phyloP scores from a whole-genome alignment of 352 stramenopile genomes.

The Phytophthora hibernalis region DNA sequence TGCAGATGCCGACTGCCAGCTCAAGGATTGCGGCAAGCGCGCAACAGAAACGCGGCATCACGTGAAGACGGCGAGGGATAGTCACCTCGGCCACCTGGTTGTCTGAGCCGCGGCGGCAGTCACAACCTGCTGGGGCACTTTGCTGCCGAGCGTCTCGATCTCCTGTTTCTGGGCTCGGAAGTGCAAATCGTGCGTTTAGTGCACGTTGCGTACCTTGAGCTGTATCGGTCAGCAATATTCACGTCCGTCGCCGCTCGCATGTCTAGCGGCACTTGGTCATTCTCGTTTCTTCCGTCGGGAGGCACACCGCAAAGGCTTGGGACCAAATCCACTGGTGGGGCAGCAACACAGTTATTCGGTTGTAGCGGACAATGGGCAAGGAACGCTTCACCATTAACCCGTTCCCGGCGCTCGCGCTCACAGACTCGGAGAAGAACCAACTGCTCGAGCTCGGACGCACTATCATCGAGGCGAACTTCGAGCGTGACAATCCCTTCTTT shows the following conservation, averaged over 20 bases:
- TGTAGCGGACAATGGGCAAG: constrained; percentile 26
- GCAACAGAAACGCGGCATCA: constrained; percentile 36
- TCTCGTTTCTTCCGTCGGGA: constrained; percentile 26
- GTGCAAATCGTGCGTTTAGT: constrained; percentile 34
- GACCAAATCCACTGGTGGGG: background rate
- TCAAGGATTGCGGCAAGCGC: constrained; percentile 18
- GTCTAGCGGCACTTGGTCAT: constrained; percentile 16
- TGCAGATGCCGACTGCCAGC: background rate
- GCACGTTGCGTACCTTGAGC: constrained; percentile 27
- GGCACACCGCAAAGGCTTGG: constrained; percentile 6
- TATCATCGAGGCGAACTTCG: constrained; percentile 46
- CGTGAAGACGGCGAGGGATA: constrained; percentile 34
- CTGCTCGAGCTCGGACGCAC: constrained; percentile 43
- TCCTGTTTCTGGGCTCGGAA: constrained; percentile 29
- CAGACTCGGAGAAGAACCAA: constrained; percentile 42
- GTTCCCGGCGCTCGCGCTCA: constrained; percentile 44
- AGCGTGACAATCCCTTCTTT: constrained; percentile 43
- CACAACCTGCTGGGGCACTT: constrained; percentile 19
- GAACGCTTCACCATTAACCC: constrained; percentile 50
- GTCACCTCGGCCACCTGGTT: constrained; percentile 25
- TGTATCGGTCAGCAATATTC: constrained; percentile 23
- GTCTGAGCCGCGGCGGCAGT: constrained; percentile 20
- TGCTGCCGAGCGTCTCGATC: constrained; percentile 7
- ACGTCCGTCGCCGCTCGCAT: constrained; percentile 1
- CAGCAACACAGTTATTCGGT: background rate